These are phyloP conservation scores for Hypoxylon sp. DNA, from an alignment of 2,329 filamentous ascomycete genomes.

Conservation along the genomic window DNA sequence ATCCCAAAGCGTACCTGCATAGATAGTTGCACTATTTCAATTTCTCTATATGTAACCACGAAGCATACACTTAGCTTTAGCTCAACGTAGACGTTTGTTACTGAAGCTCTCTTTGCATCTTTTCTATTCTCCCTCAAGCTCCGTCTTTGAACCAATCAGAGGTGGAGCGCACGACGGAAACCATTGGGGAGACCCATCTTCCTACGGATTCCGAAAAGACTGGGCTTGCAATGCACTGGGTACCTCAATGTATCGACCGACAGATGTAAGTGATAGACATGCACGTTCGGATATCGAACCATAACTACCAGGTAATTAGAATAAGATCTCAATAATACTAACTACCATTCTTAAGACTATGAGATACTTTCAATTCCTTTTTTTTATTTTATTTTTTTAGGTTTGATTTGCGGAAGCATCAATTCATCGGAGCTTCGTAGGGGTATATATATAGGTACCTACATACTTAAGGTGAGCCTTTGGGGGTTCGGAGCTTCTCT, in stretches of 20 bases:
- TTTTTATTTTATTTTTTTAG: not conserved
- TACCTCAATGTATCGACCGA: not conserved
- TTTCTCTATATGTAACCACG: too few relatives aligned
- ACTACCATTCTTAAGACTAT: not conserved
- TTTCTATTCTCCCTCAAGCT: slow-evolving; percentile 4
- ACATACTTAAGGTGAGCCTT: not conserved
- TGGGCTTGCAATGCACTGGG: not conserved
- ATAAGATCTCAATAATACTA: not conserved
- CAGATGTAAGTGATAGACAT: not conserved
- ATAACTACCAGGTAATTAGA: not conserved
- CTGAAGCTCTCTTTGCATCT: not conserved
- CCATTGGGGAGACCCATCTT: slow-evolving; percentile 48
- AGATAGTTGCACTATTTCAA: not conserved
- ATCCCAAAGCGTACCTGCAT: not conserved
- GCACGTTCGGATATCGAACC: not conserved
- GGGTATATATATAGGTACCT: slow-evolving; percentile 10
- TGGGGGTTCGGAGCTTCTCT: slow-evolving; percentile 33
- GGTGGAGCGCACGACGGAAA: slow-evolving; percentile 47
- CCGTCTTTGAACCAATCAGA: slow-evolving; percentile 44
- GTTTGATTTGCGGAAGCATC: not conserved
- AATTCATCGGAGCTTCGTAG: slow-evolving; percentile 16
- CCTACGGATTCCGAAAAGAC: slow-evolving; percentile 44
- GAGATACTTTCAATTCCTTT: not conserved
- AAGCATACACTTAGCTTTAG: too few relatives aligned
- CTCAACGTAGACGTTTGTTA: not conserved